A percentile compares a stretch with the other conserved stretches of the same genome.
These are phyloP conservation scores for Stachybotrys echinatus DNA, from an alignment of 2,329 filamentous ascomycete species.

Conservation along the genomic window DNA sequence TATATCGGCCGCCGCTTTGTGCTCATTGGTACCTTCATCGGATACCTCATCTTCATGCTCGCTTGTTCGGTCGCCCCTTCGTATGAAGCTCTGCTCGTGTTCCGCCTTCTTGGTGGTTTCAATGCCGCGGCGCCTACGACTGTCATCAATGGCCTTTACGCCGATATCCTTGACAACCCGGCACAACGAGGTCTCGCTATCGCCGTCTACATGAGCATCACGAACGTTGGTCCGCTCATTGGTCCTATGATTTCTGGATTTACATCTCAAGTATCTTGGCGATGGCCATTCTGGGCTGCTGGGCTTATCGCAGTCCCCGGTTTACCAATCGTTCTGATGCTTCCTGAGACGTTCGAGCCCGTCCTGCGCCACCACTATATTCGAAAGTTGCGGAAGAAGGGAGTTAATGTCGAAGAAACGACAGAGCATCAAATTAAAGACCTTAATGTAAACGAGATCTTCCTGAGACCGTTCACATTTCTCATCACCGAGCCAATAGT, in stretches of 20 bases:
- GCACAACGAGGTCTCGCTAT: constrained; percentile 24
- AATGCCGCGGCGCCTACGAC: constrained; percentile 27
- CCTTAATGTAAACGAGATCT: constrained; percentile 35
- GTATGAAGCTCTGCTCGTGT: constrained; percentile 35
- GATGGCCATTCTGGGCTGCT: constrained; percentile 35
- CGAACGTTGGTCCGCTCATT: constrained; percentile 30
- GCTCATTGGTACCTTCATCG: constrained; percentile 24
- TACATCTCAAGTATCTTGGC: constrained; percentile 35
- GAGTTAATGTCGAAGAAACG: constrained; percentile 33
- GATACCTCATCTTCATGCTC: constrained; percentile 26
- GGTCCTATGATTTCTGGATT: constrained; percentile 49
- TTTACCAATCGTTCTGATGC: constrained; percentile 25
- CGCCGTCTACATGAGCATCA: constrained; percentile 28
- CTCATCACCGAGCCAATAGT: constrained; percentile 46
- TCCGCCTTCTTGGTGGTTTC: constrained; percentile 29
- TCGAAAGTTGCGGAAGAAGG: constrained; percentile 39
- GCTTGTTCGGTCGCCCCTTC: constrained; percentile 34
- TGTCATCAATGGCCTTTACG: constrained; percentile 25
- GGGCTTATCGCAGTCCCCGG: constrained; percentile 20
- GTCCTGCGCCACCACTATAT: constrained; percentile 46
- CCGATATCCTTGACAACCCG: constrained; percentile 25
- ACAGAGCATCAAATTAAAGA: constrained; percentile 32
- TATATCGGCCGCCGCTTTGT: constrained; percentile 27
- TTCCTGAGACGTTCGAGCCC: constrained; percentile 44
- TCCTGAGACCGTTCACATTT: constrained; percentile 43